Evolutionary conservation across 2,329 filamentous ascomycete species (phyloP).

Genomic region (Phoma sp.): DNA sequence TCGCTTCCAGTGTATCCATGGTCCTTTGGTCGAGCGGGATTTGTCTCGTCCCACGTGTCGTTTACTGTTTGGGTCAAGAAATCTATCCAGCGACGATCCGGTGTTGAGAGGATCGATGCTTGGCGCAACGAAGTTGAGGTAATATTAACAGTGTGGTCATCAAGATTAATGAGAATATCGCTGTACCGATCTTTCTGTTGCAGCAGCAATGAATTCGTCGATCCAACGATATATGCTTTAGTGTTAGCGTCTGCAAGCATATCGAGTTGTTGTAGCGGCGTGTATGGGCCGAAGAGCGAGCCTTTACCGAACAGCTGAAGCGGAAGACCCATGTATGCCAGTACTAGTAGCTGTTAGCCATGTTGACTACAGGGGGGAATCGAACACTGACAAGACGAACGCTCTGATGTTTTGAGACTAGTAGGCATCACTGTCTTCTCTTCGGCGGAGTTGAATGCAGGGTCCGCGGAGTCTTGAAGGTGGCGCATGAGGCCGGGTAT

Average conservation of each 20-base stretch:
- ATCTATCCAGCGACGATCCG: conserved; percentile 96
- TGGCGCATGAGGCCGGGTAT: conserved; percentile 91
- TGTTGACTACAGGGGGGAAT: not conserved
- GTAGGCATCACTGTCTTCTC: conserved; percentile 76
- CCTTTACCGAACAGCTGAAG: conserved; percentile 97
- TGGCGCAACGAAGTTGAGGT: conserved; percentile 77
- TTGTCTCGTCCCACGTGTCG: conserved; percentile 93
- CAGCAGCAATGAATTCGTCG: conserved; percentile 90
- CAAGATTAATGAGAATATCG: conserved; percentile 94
- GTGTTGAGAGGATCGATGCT: conserved; percentile 78
- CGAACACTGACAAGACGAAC: conserved; percentile 68
- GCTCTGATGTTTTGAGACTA: conserved; percentile 88
- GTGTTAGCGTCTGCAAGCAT: conserved; percentile 91
- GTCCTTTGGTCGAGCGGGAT: conserved; percentile 88
- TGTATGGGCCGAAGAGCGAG: conserved; percentile 94
- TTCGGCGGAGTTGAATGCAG: conserved; percentile 85
- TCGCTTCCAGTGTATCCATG: conserved; percentile 95
- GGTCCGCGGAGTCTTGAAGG: conserved; percentile 93
- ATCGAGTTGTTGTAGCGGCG: conserved; percentile 92
- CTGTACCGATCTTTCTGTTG: conserved; percentile 96
- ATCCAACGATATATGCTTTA: conserved; percentile 96
- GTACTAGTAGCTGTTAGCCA: conserved; percentile 57
- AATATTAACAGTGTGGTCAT: conserved; percentile 85
- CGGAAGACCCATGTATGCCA: conserved; percentile 93
- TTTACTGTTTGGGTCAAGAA: conserved; percentile 91